Conservation (phyloP, 2,329 filamentous ascomycete species). For the Arachnopeziza araneosa region DNA sequence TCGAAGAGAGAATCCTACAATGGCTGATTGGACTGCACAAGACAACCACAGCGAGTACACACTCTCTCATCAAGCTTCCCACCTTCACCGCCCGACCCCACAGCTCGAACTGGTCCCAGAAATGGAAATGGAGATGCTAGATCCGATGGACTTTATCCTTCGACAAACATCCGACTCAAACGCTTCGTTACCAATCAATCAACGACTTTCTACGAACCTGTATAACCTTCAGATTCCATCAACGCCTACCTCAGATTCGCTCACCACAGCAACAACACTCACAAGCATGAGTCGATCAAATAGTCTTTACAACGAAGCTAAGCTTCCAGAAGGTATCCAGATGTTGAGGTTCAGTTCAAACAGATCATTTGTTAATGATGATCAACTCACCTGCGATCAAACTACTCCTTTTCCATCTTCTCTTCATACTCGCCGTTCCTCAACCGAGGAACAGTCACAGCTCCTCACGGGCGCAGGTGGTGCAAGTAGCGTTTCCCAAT, state of each 20-base stretch:
- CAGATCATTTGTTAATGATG: conserved; percentile 23
- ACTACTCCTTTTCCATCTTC: conserved; percentile 20
- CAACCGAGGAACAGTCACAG: conserved; percentile 29
- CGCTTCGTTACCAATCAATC: conserved; percentile 12
- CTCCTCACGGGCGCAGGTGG: conserved; percentile 29
- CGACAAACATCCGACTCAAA: conserved; percentile 20
- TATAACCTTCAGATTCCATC: conserved; percentile 25
- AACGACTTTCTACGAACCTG: conserved; percentile 14
- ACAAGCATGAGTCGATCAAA: conserved; percentile 31
- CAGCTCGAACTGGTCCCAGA: conserved; percentile 27
- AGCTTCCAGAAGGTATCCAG: conserved; percentile 26
- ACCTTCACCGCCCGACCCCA: conserved; percentile 16
- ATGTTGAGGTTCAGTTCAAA: conserved; percentile 31
- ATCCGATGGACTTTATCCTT: conserved; percentile 23
- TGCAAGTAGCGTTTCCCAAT: conserved; percentile 28
- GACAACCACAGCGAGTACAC: conserved; percentile 25
- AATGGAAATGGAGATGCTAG: too few relatives aligned
- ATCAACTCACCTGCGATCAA: conserved; percentile 26
- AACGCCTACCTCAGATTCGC: conserved; percentile 27
- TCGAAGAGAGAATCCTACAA: conserved; percentile 19
- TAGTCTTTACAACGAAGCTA: conserved; percentile 28
- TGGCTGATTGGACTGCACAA: conserved; percentile 24
- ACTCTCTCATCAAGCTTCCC: conserved; percentile 18
- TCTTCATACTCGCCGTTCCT: conserved; percentile 25
- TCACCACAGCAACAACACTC: conserved; percentile 29